Conservation (phyloP, 2,329 filamentous ascomycete species). For the Didymella arachidicola region DNA sequence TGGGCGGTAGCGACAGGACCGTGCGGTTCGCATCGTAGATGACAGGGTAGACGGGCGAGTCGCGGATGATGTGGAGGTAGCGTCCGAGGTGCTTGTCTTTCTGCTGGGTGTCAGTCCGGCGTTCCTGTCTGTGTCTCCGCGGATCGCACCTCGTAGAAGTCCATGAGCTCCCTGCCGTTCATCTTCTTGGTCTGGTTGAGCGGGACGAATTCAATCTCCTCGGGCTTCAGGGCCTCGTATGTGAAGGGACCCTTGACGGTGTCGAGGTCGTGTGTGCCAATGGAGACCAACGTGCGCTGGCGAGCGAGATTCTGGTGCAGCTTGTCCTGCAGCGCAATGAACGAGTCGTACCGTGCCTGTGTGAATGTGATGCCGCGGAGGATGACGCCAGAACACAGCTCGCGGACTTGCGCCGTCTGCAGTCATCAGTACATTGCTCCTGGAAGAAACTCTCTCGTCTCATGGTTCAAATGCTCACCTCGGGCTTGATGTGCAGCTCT, state of each 20-base stretch:
- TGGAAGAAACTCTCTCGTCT: rapidly evolving
- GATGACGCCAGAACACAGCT: constrained; percentile 88
- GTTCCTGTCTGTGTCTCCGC: neutral
- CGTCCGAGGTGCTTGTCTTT: constrained; percentile 90
- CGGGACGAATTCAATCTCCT: constrained; percentile 88
- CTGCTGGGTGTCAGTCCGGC: constrained; percentile 52
- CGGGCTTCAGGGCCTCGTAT: constrained; percentile 90
- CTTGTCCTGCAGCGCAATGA: constrained; percentile 98
- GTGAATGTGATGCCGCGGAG: constrained; percentile 92
- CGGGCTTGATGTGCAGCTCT: constrained; percentile 79
- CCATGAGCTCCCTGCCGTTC: constrained; percentile 88
- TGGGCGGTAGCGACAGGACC: constrained; percentile 93
- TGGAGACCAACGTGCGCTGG: constrained; percentile 91
- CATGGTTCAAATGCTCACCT: constrained; percentile 50
- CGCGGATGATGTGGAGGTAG: constrained; percentile 92
- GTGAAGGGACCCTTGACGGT: constrained; percentile 94
- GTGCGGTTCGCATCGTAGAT: constrained; percentile 88
- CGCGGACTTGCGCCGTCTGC: constrained; percentile 78
- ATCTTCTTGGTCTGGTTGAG: constrained; percentile 92
- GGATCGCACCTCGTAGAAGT: constrained; percentile 75
- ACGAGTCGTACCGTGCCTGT: constrained; percentile 90
- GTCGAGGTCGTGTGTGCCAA: constrained; percentile 96
- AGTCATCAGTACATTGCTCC: constrained; percentile 24
- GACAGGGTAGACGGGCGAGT: constrained; percentile 92
- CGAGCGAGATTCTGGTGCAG: constrained; percentile 95